Conservation (phyloP, 345 rosid genomes). For the Firmiana major region DNA sequence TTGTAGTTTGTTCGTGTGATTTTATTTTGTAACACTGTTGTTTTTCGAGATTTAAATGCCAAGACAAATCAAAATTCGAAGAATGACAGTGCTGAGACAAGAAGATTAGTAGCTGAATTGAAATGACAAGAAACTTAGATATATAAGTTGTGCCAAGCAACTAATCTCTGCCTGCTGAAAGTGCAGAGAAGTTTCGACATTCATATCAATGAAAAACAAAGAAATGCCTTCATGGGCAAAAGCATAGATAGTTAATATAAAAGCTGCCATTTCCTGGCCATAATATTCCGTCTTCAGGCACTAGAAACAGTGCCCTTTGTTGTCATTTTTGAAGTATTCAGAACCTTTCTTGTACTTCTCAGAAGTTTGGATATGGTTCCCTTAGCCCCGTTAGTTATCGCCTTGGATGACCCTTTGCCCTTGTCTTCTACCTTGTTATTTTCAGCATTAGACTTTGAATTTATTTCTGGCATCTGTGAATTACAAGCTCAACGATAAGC, state of each 20-base stretch:
- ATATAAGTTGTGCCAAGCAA: neutral
- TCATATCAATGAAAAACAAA: neutral
- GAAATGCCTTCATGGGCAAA: neutral
- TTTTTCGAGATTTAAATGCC: no score
- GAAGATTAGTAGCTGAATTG: no score
- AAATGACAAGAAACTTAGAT: neutral
- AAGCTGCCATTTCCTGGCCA: neutral
- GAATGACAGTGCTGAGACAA: no score
- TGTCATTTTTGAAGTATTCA: constrained; percentile 17
- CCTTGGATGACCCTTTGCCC: constrained; percentile 6
- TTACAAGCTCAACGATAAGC: neutral
- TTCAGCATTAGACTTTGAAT: constrained; percentile 10
- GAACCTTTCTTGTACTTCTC: constrained; percentile 24
- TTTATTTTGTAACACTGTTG: no score
- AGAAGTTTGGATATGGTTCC: constrained; percentile 25
- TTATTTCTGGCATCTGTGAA: constrained; percentile 11
- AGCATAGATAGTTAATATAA: neutral
- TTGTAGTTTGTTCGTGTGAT: no score
- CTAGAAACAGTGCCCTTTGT: constrained; percentile 14
- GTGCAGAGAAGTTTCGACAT: neutral
- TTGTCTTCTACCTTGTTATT: constrained; percentile 16
- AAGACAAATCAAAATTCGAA: neutral
- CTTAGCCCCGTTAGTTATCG: constrained; percentile 16
- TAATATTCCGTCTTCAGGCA: constrained; percentile 1
- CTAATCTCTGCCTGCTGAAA: neutral